Percentiles rank a stretch among this genome's conserved stretches.
Evolutionary conservation across 306 rosid genomes (phyloP).

Genomic region (Cucurbita pepo): DNA sequence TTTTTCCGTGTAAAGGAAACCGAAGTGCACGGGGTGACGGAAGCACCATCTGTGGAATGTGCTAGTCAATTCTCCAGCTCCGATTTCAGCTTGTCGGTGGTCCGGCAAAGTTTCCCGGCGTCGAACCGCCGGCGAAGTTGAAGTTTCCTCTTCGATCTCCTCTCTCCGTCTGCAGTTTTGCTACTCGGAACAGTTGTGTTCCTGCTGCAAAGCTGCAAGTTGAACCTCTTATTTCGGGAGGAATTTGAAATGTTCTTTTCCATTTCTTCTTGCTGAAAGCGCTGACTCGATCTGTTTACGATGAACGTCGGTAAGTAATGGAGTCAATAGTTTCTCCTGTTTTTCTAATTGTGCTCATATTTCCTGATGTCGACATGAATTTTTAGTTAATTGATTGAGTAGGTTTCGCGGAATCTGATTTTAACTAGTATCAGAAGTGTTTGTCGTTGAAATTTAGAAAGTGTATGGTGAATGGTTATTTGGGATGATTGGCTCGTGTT

Average conservation of each 20-base stretch:
- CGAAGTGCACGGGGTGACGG: neutral
- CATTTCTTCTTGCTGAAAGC: neutral
- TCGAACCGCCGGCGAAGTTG: neutral
- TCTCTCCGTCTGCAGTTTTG: neutral
- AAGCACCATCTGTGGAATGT: neutral
- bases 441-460: neutral
- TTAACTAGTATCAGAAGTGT: neutral
- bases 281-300: neutral
- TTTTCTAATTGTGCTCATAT: neutral
- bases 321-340: neutral
- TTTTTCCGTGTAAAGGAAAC: neutral
- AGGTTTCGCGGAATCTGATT: neutral
- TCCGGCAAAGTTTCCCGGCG: neutral
- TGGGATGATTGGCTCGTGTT: neutral
- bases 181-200: neutral
- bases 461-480: neutral
- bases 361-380: neutral
- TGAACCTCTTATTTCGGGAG: neutral
- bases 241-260: neutral
- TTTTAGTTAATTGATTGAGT: neutral
- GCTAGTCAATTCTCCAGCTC: neutral
- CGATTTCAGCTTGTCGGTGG: neutral
- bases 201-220: neutral
- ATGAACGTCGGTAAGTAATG: constrained; percentile 1
- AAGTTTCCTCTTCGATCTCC: neutral